Percentiles rank a stretch among this genome's conserved stretches.
phyloP scores from a whole-genome alignment of 306 rosid species.

The Cucurbita maxima region DNA sequence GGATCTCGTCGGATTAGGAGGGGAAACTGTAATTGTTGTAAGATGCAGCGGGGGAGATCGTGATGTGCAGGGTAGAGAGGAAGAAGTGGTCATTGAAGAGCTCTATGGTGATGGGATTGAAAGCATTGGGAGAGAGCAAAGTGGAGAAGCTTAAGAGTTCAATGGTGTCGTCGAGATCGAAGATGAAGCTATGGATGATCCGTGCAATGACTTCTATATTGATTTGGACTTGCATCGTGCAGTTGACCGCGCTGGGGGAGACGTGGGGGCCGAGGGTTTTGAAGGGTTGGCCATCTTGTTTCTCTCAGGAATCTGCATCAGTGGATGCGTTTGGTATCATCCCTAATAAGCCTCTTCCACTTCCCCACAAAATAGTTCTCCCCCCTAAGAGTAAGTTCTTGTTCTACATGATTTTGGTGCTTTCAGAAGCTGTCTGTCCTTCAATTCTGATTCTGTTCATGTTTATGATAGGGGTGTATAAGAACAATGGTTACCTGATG shows the following conservation, averaged over 20 bases:
- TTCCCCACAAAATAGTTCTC: slow-evolving; percentile 35
- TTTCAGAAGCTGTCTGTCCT: not conserved
- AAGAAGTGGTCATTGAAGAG: slow-evolving; percentile 19
- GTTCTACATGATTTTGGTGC: not conserved
- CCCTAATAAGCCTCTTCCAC: slow-evolving; percentile 22
- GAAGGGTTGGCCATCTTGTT: slow-evolving; percentile 99
- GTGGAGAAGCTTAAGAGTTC: slow-evolving; percentile 43
- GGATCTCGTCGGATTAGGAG: slow-evolving; percentile 3
- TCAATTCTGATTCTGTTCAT: slow-evolving; percentile 1
- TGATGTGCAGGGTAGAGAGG: slow-evolving; percentile 36
- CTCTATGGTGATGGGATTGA: slow-evolving; percentile 47
- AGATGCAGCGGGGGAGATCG: slow-evolving; percentile 12
- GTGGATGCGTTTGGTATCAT: slow-evolving; percentile 18
- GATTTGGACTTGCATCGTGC: slow-evolving; percentile 88
- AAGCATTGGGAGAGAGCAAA: slow-evolving; percentile 36
- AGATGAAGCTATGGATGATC: slow-evolving; percentile 84
- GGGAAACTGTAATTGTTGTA: not conserved
- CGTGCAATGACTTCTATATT: slow-evolving; percentile 77
- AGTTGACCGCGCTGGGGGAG: slow-evolving; percentile 78
- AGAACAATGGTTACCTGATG: slow-evolving; percentile 87
- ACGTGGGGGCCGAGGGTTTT: slow-evolving; percentile 93
- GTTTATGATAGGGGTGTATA: slow-evolving; percentile 51
- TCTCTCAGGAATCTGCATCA: slow-evolving; percentile 45
- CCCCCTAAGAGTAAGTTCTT: slow-evolving; percentile 84
- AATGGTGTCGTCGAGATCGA: slow-evolving; percentile 44